Evolutionary conservation across 306 rosid genomes (phyloP).

Genomic region (Macrotyloma uniflorum): DNA sequence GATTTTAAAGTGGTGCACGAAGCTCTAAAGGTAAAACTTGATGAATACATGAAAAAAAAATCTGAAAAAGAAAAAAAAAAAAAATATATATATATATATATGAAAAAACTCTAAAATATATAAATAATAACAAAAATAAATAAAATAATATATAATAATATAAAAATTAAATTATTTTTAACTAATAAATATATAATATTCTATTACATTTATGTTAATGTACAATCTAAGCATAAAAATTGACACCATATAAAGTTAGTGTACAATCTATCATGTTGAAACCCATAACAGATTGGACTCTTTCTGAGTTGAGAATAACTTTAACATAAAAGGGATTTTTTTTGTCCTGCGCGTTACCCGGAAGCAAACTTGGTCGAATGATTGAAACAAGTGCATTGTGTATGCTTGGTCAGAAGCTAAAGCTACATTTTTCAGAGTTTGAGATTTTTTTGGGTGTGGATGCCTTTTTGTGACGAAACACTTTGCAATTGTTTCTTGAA

Average conservation of each 20-base stretch:
- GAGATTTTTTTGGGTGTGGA: neutral
- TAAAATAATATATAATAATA: too few species aligned
- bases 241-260: neutral
- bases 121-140: too few species aligned
- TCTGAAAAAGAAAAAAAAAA: too few species aligned
- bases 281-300: conserved; percentile 12
- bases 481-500: neutral
- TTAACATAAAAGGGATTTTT: neutral
- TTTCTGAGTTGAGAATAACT: conserved; percentile 28
- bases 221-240: too few species aligned
- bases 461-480: neutral
- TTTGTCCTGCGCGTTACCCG: conserved; percentile 36
- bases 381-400: conserved; percentile 5
- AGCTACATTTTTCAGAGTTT: conserved; percentile 1
- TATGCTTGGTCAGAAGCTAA: conserved; percentile 5
- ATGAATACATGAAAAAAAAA: too few species aligned
- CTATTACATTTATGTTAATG: too few species aligned
- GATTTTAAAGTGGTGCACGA: conserved; percentile 37
- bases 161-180: too few species aligned
- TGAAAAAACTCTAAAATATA: too few species aligned
- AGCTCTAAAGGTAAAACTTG: conserved; percentile 20
- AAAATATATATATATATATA: too few species aligned
- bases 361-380: neutral
- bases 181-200: too few species aligned
- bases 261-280: neutral